Evolutionary conservation across 176 grass and related monocot species (phyloP), one percentile per base, ranked within the genome.

Genomic region (Otatea glauca): DNA sequence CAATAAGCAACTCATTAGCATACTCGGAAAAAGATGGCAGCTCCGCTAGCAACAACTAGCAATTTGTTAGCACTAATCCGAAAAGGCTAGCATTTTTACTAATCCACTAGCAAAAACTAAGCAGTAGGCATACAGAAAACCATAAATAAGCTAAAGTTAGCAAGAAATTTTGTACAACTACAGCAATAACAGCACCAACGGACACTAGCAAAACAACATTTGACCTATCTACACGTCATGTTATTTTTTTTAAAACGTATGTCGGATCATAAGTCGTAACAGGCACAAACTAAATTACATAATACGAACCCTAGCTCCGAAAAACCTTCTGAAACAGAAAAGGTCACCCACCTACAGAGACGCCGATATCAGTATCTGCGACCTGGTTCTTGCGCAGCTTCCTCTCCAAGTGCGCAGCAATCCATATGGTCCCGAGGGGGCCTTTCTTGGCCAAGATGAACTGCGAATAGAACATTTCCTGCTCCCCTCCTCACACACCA

Each of bases 381-480:
- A 99, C 97, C 77, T 99, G 97, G 82, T 99, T 99, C 86, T 92
- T 99, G 53, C 97, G 89, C 67, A 99, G 85, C 81, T 99, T 99
- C 55, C 97, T 86, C 91, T 99, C 97, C 81, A 99, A 88, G 88
- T 99, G 97, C 18, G 97, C 97, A 5, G 97, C 97, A 63, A 99
- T 99, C 97, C 97, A 99, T 92, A 99, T 99, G 14, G 97, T 99
- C 56, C 97, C 97, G 23, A 99, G 97, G 2, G 97, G 97, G 9
- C 97, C 97, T 70, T 99, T 99, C 87, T 99, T 99, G 81, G 97
- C 97, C 93, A 99, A 91, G 64, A 99, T 99, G 91, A 99, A 99
- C 97, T 99, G 97, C 15, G 97, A 99, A 77, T 99, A 99, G 86
- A 99, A 99, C 97, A 99, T 99, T 23, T 94, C 86, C 81, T 53